Evolutionary conservation across 768 basidiomycete species (phyloP), one percentile per base, ranked within the genome.

Genomic region (Termitomyces sp.): DNA sequence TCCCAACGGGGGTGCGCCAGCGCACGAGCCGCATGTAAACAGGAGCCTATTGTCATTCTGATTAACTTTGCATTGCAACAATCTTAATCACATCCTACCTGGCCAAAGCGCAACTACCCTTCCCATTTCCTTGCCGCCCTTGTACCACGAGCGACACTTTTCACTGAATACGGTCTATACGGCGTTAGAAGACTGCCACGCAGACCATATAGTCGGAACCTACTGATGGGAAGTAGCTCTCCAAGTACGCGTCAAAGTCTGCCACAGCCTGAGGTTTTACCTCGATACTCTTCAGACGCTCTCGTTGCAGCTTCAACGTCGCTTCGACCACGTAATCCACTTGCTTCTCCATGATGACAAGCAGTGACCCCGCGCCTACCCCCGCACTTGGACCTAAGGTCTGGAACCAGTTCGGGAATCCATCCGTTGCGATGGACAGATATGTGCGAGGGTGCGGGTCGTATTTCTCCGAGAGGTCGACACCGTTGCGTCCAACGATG

Each of bases 401-500:
- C 53, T 78, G 73, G 73, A 87, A 87, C 78, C 79, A 82, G 68
- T 86, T 88, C n/a, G 87, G 87, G 69, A 87, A 87, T 8, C 81
- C 83, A 46, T 85, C 81, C 19, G 82, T 76, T 21, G 80, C 77
- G 32, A 87, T 65, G 7, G 81, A 75, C 6, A 89, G 74, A 66
- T 89, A 89, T 4, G 82, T 79, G 11, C 68, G 67, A 2, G 86
- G 83, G 61, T 82, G 74, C 3, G 84, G 82, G 1, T 67, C 73
- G 67, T 81, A 85, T 54, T 77, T 77, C n/a, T 82, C 75, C 52
- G 76, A 75, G 5, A 89, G 69, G 51, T 79, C 73, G 9, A 77
- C 62, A 2, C 85, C 84, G 21, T 75, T 69, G 12, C 82, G 79
- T 5, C 84, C 84, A 52, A 84, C 68, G 62, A 87, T 71, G 34